Conservation (phyloP, 768 basidiomycete species). For the Podaxis carcinomalis region DNA sequence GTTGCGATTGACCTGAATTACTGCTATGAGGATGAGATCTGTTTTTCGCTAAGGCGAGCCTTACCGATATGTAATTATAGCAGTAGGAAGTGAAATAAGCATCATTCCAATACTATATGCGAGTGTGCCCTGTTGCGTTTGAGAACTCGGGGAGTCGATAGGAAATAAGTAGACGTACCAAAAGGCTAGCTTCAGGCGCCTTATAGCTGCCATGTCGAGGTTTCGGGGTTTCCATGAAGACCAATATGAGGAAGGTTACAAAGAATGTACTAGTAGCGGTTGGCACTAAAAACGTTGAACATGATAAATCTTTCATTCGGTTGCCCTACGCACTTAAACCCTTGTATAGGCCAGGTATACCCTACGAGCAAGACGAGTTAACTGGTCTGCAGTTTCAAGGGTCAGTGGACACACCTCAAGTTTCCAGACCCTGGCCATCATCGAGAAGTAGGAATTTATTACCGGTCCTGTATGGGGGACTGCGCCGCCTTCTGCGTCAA, state of each 20-base stretch:
- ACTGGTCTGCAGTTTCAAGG: neutral
- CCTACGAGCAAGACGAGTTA: slow-evolving; percentile 27
- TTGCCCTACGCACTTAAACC: slow-evolving; percentile 48
- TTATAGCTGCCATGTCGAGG: slow-evolving; percentile 64
- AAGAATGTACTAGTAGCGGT: slow-evolving; percentile 45
- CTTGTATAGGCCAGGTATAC: slow-evolving; percentile 75
- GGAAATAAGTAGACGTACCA: slow-evolving; percentile 27
- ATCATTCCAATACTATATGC: slow-evolving; percentile 63
- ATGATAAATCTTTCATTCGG: neutral
- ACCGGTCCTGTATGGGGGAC: slow-evolving; percentile 75
- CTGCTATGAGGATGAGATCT: neutral
- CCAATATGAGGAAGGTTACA: slow-evolving; percentile 52
- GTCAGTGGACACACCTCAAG: slow-evolving; percentile 54
- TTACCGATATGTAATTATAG: slow-evolving; percentile 75
- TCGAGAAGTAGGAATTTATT: slow-evolving; percentile 70
- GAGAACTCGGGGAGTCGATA: neutral
- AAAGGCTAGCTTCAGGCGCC: slow-evolving; percentile 53
- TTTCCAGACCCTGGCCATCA: slow-evolving; percentile 65
- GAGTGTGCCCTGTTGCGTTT: slow-evolving; percentile 45
- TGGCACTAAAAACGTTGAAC: slow-evolving; percentile 29
- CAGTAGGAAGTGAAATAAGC: slow-evolving; percentile 62
- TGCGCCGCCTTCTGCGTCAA: slow-evolving; percentile 74
- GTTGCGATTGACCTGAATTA: slow-evolving; percentile 71
- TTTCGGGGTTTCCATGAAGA: slow-evolving; percentile 53
- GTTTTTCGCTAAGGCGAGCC: slow-evolving; percentile 14